Conservation (phyloP, 1,284 basidiomycete genomes). For the Fomitopsis palustris region DNA sequence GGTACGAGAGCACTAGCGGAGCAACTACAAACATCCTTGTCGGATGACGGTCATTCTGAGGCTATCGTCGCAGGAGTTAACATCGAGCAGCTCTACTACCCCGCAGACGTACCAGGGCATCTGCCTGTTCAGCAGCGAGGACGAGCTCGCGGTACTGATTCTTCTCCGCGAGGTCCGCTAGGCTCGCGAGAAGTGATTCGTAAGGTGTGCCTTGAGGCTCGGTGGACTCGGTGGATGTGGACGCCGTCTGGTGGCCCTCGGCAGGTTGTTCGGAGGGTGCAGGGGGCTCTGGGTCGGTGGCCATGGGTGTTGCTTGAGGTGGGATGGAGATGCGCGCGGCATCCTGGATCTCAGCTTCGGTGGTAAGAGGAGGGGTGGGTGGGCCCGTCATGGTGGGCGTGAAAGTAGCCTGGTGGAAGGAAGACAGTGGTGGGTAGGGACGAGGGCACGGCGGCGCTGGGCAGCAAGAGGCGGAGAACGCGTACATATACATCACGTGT, state of each 20-base stretch:
- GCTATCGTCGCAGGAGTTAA: constrained; percentile 25
- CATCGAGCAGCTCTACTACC: neutral
- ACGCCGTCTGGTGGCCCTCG: neutral
- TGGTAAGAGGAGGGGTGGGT: constrained; percentile 56
- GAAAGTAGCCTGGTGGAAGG: neutral
- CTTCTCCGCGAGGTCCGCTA: constrained; percentile 42
- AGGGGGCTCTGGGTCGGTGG: neutral
- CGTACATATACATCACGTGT: neutral
- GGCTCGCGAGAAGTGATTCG: constrained; percentile 33
- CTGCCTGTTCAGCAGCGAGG: constrained; percentile 45
- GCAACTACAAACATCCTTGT: constrained; percentile 49
- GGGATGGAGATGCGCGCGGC: constrained; percentile 21
- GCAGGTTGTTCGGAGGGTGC: neutral
- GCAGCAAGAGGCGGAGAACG: neutral
- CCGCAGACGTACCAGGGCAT: constrained; percentile 42
- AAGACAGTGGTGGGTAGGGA: neutral
- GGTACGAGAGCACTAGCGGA: constrained; percentile 58
- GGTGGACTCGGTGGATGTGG: constrained; percentile 1
- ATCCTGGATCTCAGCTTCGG: constrained; percentile 51
- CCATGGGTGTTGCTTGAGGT: constrained; percentile 10
- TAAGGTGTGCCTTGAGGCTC: constrained; percentile 19
- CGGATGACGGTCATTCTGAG: constrained; percentile 35
- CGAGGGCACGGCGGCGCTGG: neutral
- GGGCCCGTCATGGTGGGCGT: constrained; percentile 41
- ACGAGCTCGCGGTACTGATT: constrained; percentile 43